Percentiles rank a stretch among this genome's conserved stretches.
phyloP scores from a whole-genome alignment of 164 flowering plant genomes.

The Vitis cinerea region DNA sequence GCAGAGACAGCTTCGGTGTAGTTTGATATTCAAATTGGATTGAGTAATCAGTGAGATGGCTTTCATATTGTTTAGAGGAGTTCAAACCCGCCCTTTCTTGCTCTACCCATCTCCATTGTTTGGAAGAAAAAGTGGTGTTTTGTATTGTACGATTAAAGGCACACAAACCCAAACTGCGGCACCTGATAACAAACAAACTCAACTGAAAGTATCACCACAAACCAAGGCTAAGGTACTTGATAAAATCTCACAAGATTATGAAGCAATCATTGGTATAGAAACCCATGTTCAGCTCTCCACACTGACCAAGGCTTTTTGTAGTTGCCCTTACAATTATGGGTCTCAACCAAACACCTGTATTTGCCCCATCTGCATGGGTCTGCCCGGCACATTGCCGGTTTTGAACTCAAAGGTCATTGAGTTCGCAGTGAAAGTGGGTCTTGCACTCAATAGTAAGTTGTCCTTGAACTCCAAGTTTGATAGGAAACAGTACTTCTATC shows the following conservation, averaged over 20 bases:
- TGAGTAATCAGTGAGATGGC: conserved; percentile 39
- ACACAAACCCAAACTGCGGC: conserved; percentile 39
- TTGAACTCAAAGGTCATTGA: conserved; percentile 88
- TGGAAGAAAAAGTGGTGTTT: conserved; percentile 33
- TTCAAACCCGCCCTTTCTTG: conserved; percentile 35
- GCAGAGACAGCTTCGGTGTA: background rate
- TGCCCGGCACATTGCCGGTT: conserved; percentile 90
- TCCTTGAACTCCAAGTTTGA: conserved; percentile 83
- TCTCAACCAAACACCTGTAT: conserved; percentile 74
- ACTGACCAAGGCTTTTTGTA: conserved; percentile 80
- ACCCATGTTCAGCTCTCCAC: conserved; percentile 93
- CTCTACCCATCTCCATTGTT: conserved; percentile 37
- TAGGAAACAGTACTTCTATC: conserved; percentile 92
- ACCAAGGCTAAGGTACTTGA: conserved; percentile 27
- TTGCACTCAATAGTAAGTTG: conserved; percentile 76
- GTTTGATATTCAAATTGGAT: conserved; percentile 1
- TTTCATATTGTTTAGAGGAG: conserved; percentile 51
- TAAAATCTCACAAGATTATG: conserved; percentile 51
- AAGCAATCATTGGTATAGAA: conserved; percentile 87
- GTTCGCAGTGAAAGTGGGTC: conserved; percentile 73
- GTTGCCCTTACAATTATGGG: conserved; percentile 80
- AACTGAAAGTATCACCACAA: conserved; percentile 22
- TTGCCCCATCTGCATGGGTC: conserved; percentile 93
- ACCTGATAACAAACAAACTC: conserved; percentile 29
- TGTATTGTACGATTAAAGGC: conserved; percentile 45